Percentiles rank a stretch among this genome's conserved stretches.
Conservation (phyloP, 768 basidiomycete species). For the Clathrus columnatus region DNA sequence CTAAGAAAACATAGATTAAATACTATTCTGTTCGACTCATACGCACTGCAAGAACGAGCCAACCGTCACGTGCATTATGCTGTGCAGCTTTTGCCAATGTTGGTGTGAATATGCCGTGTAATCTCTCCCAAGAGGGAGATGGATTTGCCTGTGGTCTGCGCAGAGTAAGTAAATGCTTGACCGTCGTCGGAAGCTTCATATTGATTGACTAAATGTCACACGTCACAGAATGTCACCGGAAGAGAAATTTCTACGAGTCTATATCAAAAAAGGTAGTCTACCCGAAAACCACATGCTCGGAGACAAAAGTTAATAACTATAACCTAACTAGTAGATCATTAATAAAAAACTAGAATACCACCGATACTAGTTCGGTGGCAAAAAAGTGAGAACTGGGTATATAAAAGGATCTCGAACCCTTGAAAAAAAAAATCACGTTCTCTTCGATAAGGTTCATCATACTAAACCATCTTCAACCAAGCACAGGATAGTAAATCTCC, state of each 20-base stretch:
- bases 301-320: too few species aligned
- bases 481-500: not conserved
- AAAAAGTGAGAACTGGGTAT: not conserved
- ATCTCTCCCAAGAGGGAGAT: conserved; percentile 43
- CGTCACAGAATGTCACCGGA: not conserved
- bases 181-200: conserved; percentile 40
- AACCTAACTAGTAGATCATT: not conserved
- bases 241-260: not conserved
- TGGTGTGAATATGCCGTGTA: conserved; percentile 47
- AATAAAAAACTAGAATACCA: not conserved
- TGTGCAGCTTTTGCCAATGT: conserved; percentile 60
- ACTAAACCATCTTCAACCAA: not conserved
- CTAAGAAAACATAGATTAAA: conserved; percentile 6
- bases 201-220: not conserved
- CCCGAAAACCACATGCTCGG: too few species aligned
- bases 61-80: conserved; percentile 63
- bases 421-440: not conserved
- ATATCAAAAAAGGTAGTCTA: too few species aligned
- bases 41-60: conserved; percentile 71
- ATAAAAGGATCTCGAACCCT: conserved; percentile 7
- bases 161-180: conserved; percentile 67
- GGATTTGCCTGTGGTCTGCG: conserved; percentile 54
- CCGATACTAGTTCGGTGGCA: not conserved
- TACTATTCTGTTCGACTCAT: conserved; percentile 4
- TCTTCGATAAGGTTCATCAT: not conserved